These are phyloP conservation scores for Amanita pallidorosea DNA, from an alignment of 768 basidiomycete species.

Conservation along the genomic window DNA sequence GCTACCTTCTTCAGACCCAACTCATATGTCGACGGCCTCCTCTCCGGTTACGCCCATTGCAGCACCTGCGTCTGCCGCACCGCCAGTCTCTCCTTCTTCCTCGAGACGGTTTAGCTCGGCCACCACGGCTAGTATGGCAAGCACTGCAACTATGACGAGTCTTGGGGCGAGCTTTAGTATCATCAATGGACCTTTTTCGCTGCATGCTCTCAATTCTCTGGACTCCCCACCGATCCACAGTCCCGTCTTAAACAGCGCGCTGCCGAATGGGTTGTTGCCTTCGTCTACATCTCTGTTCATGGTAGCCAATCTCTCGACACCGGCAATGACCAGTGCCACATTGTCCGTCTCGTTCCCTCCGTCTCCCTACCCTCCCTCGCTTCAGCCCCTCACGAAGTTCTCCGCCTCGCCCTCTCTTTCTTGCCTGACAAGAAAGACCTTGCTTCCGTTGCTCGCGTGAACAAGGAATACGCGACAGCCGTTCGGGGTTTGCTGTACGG, in stretches of 20 bases:
- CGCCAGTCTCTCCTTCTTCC: not conserved
- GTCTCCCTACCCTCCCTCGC: not conserved
- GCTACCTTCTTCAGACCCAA: not conserved
- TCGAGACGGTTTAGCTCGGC: not conserved
- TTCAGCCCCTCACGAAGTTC: slow-evolving; percentile 1
- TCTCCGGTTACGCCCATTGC: not conserved
- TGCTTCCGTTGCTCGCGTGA: not conserved
- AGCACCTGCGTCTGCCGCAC: not conserved
- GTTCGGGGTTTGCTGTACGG: not conserved
- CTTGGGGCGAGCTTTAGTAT: not conserved
- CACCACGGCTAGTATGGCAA: not conserved
- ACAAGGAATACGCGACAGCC: not conserved
- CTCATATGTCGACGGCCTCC: not conserved
- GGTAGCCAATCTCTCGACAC: not conserved
- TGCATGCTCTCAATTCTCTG: not conserved
- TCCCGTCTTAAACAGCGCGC: not conserved
- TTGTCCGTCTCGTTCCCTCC: not conserved
- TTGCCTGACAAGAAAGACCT: not conserved
- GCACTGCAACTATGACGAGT: not conserved
- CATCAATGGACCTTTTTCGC: not conserved
- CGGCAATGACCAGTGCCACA: not conserved
- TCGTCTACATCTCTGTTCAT: not conserved
- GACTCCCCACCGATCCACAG: not conserved
- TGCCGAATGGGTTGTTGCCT: not conserved
- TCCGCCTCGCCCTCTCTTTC: not conserved